These are phyloP conservation scores for Penicillium arizonense DNA, from an alignment of 495 filamentous ascomycete genomes.

Conservation along the genomic window DNA sequence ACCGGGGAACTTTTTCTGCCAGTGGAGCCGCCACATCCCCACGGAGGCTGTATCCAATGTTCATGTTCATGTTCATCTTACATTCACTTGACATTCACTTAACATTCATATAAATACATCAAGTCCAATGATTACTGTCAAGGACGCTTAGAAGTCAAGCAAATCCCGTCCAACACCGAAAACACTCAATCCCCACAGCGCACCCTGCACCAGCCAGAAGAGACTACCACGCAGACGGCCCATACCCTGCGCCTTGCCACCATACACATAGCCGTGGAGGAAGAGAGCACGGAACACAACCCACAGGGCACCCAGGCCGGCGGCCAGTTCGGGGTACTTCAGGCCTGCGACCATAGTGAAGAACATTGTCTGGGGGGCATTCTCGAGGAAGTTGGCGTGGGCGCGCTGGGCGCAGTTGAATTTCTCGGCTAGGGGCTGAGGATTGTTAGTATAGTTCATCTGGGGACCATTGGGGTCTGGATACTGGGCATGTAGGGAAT, in stretches of 20 bases:
- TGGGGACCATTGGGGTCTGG: no score
- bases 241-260: slow-evolving; percentile 43
- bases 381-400: slow-evolving; percentile 71
- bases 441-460: neutral
- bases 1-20: slow-evolving; percentile 25
- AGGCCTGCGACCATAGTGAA: slow-evolving; percentile 56
- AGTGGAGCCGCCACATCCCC: slow-evolving; percentile 16
- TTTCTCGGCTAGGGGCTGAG: slow-evolving; percentile 39
- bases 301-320: slow-evolving; percentile 56
- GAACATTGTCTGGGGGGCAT: slow-evolving; percentile 56
- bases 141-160: slow-evolving; percentile 16
- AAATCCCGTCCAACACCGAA: slow-evolving; percentile 41
- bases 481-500: neutral
- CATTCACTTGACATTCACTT: neutral
- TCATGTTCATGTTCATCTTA: neutral
- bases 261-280: slow-evolving; percentile 58
- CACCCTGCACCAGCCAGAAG: slow-evolving; percentile 44
- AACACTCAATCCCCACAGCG: slow-evolving; percentile 43
- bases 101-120: slow-evolving; percentile 5
- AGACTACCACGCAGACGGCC: slow-evolving; percentile 40
- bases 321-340: slow-evolving; percentile 54
- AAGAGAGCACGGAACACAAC: slow-evolving; percentile 52
- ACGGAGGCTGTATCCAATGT: neutral
- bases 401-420: slow-evolving; percentile 74
- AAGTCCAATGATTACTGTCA: no score